Evolutionary conservation across 345 rosid genomes (phyloP).

Genomic region (Aegle marmelos): DNA sequence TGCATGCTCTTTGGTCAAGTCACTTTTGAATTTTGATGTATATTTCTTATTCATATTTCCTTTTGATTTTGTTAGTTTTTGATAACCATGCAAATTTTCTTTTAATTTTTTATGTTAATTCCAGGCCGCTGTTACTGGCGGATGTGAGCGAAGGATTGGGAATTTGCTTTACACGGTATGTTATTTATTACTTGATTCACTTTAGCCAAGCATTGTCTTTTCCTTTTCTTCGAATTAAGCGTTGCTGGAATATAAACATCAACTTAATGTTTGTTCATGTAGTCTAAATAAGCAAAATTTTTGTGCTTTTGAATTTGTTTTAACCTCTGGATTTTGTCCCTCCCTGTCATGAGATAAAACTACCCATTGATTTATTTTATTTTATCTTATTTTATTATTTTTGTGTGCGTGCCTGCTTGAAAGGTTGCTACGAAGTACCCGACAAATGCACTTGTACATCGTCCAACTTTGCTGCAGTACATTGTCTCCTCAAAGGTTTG

Average conservation of each 20-base stretch:
- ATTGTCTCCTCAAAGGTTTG: constrained; percentile 69
- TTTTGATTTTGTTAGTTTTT: background rate
- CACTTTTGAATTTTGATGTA: background rate
- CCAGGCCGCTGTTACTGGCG: constrained; percentile 83
- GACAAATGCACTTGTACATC: constrained; percentile 73
- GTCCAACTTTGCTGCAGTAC: constrained; percentile 63
- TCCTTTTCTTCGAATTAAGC: background rate
- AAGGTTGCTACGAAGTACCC: constrained; percentile 90
- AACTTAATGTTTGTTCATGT: background rate
- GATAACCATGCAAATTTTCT: background rate
- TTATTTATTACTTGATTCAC: background rate
- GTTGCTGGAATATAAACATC: background rate
- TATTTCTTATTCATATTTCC: background rate
- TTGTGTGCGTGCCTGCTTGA: background rate
- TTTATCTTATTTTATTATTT: background rate
- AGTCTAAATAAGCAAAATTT: background rate
- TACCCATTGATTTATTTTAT: background rate
- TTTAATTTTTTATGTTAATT: constrained; percentile 2
- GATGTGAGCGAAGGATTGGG: constrained; percentile 75
- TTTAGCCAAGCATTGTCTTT: background rate
- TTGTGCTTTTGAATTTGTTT: background rate
- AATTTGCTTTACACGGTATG: constrained; percentile 82
- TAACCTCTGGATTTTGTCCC: background rate
- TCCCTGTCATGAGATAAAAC: background rate
- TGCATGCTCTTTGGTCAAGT: constrained; percentile 6